phyloP scores from a whole-genome alignment of 768 basidiomycete species.

The Xerocomellus amylosporus region DNA sequence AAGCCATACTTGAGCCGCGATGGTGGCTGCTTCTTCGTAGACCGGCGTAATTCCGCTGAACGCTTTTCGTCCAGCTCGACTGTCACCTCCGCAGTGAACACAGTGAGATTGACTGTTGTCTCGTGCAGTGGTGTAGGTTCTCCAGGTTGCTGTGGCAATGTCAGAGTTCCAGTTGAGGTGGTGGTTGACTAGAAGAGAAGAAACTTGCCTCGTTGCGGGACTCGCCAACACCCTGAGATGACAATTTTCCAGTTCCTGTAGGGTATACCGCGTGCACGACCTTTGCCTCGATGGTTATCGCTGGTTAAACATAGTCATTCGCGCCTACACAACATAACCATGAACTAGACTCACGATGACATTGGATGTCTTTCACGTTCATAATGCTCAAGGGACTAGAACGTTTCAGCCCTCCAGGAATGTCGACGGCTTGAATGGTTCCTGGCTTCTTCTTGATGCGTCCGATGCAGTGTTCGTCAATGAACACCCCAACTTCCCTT shows the following conservation, averaged over 20 bases:
- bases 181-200: neutral
- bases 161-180: no score
- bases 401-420: constrained; percentile 54
- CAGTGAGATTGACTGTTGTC: constrained; percentile 19
- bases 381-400: constrained; percentile 60
- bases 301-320: constrained; percentile 31
- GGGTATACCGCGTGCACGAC: constrained; percentile 30
- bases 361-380: constrained; percentile 54
- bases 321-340: no score
- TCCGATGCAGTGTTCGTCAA: constrained; percentile 70
- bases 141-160: neutral
- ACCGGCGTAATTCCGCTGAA: neutral
- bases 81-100: constrained; percentile 24
- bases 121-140: neutral
- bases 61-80: neutral
- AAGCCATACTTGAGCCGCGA: neutral
- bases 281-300: constrained; percentile 73
- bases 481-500: constrained; percentile 67
- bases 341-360: constrained; percentile 27
- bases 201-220: neutral
- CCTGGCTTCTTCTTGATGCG: constrained; percentile 59
- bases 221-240: constrained; percentile 32
- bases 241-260: no score
- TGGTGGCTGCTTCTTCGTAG: constrained; percentile 3
- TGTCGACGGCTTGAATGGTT: constrained; percentile 40